phyloP scores from a whole-genome alignment of 1,284 basidiomycete genomes.

The Cronartium ribicola region DNA sequence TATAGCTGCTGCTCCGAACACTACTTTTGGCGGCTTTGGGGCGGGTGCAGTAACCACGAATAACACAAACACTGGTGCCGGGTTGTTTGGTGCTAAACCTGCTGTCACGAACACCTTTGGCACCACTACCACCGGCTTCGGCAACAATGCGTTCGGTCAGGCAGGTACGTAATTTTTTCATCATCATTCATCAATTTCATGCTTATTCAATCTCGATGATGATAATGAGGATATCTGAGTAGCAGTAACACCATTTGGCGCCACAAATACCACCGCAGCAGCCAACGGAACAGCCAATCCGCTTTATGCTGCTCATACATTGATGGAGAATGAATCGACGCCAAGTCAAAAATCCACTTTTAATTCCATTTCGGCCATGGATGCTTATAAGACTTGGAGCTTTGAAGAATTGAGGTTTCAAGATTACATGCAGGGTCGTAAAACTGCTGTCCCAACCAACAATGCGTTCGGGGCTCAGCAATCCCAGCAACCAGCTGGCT shows the following conservation, averaged over 20 bases:
- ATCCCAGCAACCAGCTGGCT: conserved; percentile 24
- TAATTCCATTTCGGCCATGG: conserved; percentile 38
- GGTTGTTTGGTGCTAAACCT: conserved; percentile 34
- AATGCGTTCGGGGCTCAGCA: conserved; percentile 17
- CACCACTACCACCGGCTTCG: conserved; percentile 21
- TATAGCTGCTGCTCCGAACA: conserved; percentile 17
- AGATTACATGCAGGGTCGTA: conserved; percentile 38
- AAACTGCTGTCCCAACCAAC: conserved; percentile 31
- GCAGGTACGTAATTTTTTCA: conserved; percentile 6
- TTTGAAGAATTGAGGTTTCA: conserved; percentile 41
- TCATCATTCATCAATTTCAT: not conserved
- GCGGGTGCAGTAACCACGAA: conserved; percentile 14
- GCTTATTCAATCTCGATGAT: not conserved
- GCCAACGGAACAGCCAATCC: conserved; percentile 37
- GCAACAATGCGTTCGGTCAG: conserved; percentile 30
- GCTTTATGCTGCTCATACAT: conserved; percentile 26
- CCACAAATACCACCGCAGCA: conserved; percentile 1
- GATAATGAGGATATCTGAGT: not conserved
- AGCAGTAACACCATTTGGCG: conserved; percentile 33
- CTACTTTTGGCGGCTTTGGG: conserved; percentile 34
- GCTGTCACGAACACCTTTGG: conserved; percentile 17
- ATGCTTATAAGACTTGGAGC: conserved; percentile 39
- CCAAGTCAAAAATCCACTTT: conserved; percentile 39
- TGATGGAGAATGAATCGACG: conserved; percentile 40
- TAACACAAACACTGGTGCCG: conserved; percentile 16